Base-by-base conservation (phyloP, 139 green algal species). In the Limnomonas spitsbergensis region DNA sequence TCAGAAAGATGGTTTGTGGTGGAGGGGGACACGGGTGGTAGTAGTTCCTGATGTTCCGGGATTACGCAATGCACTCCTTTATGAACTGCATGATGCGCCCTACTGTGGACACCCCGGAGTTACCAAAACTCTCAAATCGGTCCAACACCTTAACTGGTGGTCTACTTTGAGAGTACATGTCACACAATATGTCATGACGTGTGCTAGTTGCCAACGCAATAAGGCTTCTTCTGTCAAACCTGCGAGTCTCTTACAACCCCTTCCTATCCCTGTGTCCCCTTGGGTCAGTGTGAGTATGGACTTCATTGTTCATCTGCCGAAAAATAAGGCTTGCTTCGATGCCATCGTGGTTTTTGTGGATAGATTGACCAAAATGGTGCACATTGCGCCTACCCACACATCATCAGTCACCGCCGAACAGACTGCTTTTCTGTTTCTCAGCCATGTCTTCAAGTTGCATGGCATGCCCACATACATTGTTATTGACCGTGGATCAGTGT, bases 391-490 rank as follows among this genome's bases (percentile, higher is more conserved):
- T 14, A 81, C 53, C 1, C 80, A 14, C 2, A 87, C 66, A 20
- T 75, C 47, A 3, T 40, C 84, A 54, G 82, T 42, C 36, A 78
- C 81, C 27, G 4, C 42, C 90, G 40, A 85, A 82, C 14, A 68
- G 66, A 26, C 85, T 92, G 71, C 38, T 94, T 27, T n/a, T n/a
- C n/a, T n/a, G n/a, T n/a, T n/a, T n/a, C n/a, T n/a, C n/a, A n/a
- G n/a, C n/a, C n/a, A n/a, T n/a, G n/a, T n/a, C n/a, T n/a, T n/a
- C n/a, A n/a, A n/a, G n/a, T n/a, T n/a, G n/a, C n/a, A n/a, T n/a
- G n/a, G n/a, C n/a, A n/a, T n/a, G 89, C 84, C 71, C 88, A 94
- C 38, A 69, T 87, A 20, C 86, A 91, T 34, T 76, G n/a, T n/a
- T n/a, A n/a, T n/a, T n/a, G n/a, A n/a, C n/a, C n/a, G 66, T 80